Base-by-base conservation (phyloP, 495 filamentous ascomycete genomes). In the Penicillium cataractarum region DNA sequence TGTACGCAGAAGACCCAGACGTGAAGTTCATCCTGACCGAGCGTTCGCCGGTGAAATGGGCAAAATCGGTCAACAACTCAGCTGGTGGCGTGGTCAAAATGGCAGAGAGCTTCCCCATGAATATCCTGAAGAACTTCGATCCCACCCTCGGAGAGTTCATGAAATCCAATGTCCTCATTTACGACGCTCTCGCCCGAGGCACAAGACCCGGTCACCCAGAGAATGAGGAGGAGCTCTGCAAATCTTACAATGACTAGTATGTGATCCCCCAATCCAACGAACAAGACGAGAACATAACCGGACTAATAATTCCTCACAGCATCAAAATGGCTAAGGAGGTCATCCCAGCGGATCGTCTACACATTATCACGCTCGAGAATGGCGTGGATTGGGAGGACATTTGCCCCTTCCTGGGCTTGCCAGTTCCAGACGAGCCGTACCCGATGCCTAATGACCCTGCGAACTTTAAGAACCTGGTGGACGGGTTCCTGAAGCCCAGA, bases 21-120 rank as follows among this genome's bases (percentile, higher is more conserved):
- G 68, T 73, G 9, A 73, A 73, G n/a, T 73, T 73, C 49, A 71
- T 73, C 26, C 56, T 73, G 17, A 71, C 71, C 0, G 71, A 73
- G 26, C 62, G 71, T 29, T 8, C 35, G 3, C 68, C 71, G 0
- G 57, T 67, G 15, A 71, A 64, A 24, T 73, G 71, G 71, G 71
- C 61, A 0, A 52, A 24, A 17, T 73, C 71, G 0, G 27, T 71
- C 46, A 71, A 71, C 24, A 73, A 67, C 12, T 67, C 68, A 0
- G 40, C 61, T 8, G 68, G 54, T 0, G 35, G 50, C 3, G 54
- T 64, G 0, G 59, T 52, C 0, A 13, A 5, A 4, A 29, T 61
- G 50, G 50, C 60, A n/a, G 7, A 15, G 3, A 24, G 12, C 2
- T 71, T 73, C 39, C 71, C 71, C 6, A 46, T 71, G 8, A 57